phyloP scores from a whole-genome alignment of 768 basidiomycete species.

The Kwoniella shandongensis region DNA sequence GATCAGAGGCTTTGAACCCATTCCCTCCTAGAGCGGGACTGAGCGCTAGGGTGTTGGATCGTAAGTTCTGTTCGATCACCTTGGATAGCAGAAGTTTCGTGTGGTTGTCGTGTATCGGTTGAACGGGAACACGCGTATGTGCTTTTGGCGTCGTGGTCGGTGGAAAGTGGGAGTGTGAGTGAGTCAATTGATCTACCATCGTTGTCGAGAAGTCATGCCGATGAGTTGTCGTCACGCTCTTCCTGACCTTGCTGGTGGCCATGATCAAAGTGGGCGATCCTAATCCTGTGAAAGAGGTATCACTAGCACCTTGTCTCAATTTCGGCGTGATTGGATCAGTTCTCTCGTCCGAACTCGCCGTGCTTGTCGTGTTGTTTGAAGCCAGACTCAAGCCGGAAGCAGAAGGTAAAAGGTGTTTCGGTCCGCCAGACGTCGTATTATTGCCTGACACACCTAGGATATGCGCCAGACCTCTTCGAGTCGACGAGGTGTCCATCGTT shows the following conservation, averaged over 20 bases:
- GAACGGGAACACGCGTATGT: too few species aligned
- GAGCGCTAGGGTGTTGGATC: neutral
- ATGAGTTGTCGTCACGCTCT: neutral
- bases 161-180: neutral
- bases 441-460: slow-evolving; percentile 1
- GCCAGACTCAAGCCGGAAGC: slow-evolving; percentile 24
- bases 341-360: slow-evolving; percentile 7
- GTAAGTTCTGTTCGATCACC: too few species aligned
- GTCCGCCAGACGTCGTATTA: neutral
- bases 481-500: slow-evolving; percentile 1
- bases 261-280: slow-evolving; percentile 5
- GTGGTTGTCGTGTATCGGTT: too few species aligned
- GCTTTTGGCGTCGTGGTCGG: slow-evolving; percentile 3
- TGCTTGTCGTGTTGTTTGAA: slow-evolving; percentile 15
- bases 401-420: slow-evolving; percentile 21
- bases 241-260: neutral
- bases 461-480: slow-evolving; percentile 11
- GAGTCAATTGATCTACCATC: neutral
- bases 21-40: neutral
- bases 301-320: neutral
- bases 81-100: too few species aligned
- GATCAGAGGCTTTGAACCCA: slow-evolving; percentile 14
- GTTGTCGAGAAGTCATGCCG: neutral
- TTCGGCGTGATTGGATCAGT: slow-evolving; percentile 10
- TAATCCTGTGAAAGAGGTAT: neutral